Conservation (phyloP, 2,329 filamentous ascomycete species). For the Fusarium domesticum region DNA sequence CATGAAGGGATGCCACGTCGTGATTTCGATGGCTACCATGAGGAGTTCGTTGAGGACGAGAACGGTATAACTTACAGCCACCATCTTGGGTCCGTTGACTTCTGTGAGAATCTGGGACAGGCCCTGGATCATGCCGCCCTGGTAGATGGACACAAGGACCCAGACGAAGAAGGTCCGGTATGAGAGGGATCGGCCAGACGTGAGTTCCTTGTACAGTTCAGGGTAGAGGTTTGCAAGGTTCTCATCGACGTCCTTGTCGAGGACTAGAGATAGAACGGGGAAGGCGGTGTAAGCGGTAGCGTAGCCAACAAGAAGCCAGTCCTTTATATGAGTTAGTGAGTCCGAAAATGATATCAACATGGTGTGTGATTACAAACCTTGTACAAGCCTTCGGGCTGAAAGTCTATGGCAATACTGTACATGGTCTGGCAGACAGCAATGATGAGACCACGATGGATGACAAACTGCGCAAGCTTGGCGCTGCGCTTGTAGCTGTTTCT, state of each 20-base stretch:
- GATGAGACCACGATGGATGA: conserved; percentile 94
- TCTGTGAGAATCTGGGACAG: conserved; percentile 83
- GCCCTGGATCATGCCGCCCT: conserved; percentile 94
- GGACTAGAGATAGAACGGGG: conserved; percentile 87
- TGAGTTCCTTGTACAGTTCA: conserved; percentile 97
- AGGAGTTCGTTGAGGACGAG: conserved; percentile 91
- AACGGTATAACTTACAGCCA: conserved; percentile 87
- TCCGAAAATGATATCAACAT: too few relatives aligned
- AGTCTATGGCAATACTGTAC: conserved; percentile 89
- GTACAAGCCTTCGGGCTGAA: conserved; percentile 92
- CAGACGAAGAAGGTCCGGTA: conserved; percentile 97
- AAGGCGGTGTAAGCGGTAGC: conserved; percentile 93
- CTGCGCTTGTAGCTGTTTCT: conserved; percentile 95
- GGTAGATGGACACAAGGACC: conserved; percentile 93
- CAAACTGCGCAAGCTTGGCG: conserved; percentile 94
- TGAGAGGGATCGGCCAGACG: conserved; percentile 76
- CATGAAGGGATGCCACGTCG: conserved; percentile 96
- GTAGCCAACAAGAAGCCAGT: conserved; percentile 96
- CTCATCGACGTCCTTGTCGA: conserved; percentile 95
- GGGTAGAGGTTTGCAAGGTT: conserved; percentile 91
- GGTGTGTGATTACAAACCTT: conserved; percentile 45
- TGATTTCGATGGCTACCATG: conserved; percentile 96
- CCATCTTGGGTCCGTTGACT: conserved; percentile 71
- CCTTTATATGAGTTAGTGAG: conserved; percentile 45
- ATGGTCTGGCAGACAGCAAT: conserved; percentile 96